Evolutionary conservation across 1,284 basidiomycete species (phyloP).

Genomic region (Jaminaea rosea): DNA sequence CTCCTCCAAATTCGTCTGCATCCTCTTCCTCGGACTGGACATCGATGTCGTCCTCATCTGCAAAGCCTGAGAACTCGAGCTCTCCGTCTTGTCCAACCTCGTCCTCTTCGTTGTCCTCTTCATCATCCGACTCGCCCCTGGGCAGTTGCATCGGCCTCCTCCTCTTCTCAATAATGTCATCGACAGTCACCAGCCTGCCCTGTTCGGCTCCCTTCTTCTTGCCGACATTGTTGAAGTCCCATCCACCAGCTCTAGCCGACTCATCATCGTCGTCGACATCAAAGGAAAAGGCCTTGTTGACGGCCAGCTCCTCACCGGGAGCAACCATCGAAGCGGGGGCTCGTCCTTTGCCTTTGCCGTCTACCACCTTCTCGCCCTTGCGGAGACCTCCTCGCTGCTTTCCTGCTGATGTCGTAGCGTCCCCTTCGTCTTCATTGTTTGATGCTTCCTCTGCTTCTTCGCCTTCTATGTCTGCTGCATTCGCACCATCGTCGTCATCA

Average conservation of each 20-base stretch:
- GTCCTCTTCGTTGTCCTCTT: constrained; percentile 13
- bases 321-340: background rate
- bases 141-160: constrained; percentile 17
- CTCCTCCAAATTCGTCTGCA: constrained; percentile 34
- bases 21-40: constrained; percentile 26
- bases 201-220: constrained; percentile 17
- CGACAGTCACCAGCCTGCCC: constrained; percentile 33
- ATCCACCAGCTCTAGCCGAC: constrained; percentile 11
- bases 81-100: constrained; percentile 14
- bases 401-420: constrained; percentile 9
- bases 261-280: constrained; percentile 28
- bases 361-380: constrained; percentile 36
- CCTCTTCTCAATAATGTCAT: constrained; percentile 44
- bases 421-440: constrained; percentile 6
- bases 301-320: constrained; percentile 17
- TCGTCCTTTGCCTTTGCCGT: constrained; percentile 8
- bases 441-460: constrained; percentile 16
- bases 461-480: constrained; percentile 5
- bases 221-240: constrained; percentile 33
- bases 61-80: constrained; percentile 23
- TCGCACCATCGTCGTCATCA: constrained; percentile 21
- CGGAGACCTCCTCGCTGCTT: constrained; percentile 30
- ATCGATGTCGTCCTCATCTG: constrained; percentile 16
- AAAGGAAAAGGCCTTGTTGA: constrained; percentile 24
- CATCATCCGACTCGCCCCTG: background rate